Conservation (phyloP, 306 rosid genomes). For the Corylus avellana region DNA sequence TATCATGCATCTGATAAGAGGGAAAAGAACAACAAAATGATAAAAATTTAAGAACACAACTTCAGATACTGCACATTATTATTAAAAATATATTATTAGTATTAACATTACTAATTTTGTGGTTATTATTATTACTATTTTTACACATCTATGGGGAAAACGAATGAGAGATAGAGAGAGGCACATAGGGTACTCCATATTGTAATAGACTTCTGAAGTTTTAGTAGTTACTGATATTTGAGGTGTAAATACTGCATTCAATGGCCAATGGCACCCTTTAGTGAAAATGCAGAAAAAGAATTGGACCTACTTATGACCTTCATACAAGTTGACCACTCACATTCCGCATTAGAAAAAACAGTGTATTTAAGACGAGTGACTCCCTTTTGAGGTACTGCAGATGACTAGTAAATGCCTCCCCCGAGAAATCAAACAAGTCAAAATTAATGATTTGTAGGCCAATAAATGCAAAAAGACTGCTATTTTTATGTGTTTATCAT, state of each 20-base stretch:
- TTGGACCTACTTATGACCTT: neutral
- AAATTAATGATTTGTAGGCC: too few species aligned
- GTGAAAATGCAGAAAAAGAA: neutral
- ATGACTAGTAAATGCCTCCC: neutral
- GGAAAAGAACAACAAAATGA: neutral
- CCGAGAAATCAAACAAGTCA: too few species aligned
- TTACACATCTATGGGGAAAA: neutral
- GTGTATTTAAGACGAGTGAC: neutral
- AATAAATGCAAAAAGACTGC: too few species aligned
- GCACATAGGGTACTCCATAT: neutral
- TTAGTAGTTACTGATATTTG: neutral
- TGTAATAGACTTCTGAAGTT: neutral
- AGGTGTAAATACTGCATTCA: neutral
- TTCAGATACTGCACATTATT: neutral
- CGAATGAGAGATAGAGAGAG: neutral
- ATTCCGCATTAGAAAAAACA: too few species aligned
- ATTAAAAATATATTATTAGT: neutral
- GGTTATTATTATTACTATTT: neutral
- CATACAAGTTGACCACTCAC: neutral
- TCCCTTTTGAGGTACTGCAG: neutral
- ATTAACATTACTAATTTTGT: neutral
- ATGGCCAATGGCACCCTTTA: neutral
- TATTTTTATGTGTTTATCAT: too few species aligned
- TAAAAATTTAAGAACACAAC: neutral
- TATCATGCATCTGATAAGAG: neutral